Evolutionary conservation across 257 asterid species (phyloP).

Genomic region (Mitragyna speciosa): DNA sequence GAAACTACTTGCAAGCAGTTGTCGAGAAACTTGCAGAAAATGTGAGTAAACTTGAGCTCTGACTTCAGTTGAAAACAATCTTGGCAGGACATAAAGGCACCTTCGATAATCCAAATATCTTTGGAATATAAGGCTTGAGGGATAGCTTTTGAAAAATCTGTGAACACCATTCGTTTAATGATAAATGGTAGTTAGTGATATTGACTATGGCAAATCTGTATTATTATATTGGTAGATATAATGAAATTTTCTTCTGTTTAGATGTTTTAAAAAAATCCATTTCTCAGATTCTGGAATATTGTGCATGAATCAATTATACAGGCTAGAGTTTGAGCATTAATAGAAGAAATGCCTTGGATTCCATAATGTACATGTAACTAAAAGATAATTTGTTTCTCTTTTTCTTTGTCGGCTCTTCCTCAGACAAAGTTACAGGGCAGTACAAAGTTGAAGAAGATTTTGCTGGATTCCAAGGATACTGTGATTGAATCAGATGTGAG

Average conservation of each 20-base stretch:
- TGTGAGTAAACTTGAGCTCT: constrained; percentile 31
- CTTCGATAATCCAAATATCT: neutral
- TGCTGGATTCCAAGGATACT: constrained; percentile 47
- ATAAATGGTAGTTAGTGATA: neutral
- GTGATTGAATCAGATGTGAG: constrained; percentile 46
- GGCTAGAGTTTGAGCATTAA: neutral
- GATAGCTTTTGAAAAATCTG: neutral
- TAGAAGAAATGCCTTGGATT: constrained; percentile 1
- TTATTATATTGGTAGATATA: neutral
- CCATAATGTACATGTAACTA: neutral
- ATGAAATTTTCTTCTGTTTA: neutral
- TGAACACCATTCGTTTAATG: neutral
- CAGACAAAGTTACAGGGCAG: constrained; percentile 47
- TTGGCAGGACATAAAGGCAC: neutral
- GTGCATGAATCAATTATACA: neutral
- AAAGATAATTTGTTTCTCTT: neutral
- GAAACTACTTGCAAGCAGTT: constrained; percentile 54
- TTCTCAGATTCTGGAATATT: neutral
- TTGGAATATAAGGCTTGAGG: neutral
- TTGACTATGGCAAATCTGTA: neutral
- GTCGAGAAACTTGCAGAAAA: constrained; percentile 54
- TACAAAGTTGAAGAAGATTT: constrained; percentile 50
- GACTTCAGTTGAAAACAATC: neutral
- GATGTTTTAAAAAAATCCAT: too few relatives aligned
- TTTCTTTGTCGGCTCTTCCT: constrained; percentile 6